phyloP scores from a whole-genome alignment of 176 grass and related monocot genomes.

The Coix lacrymajobi region DNA sequence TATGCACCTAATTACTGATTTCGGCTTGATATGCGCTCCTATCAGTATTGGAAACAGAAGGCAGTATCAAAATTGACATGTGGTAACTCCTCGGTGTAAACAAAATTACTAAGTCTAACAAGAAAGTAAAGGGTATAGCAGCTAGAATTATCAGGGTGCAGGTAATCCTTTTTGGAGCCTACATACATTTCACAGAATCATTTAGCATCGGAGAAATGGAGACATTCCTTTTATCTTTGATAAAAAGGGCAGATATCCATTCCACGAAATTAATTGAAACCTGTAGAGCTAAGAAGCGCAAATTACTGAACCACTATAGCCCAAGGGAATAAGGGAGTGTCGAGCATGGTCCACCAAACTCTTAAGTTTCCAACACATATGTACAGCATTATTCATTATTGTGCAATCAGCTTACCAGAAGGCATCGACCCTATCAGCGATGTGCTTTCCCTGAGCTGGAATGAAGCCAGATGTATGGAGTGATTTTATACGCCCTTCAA shows the following conservation, averaged over 20 bases:
- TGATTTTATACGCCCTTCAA: conserved; percentile 87
- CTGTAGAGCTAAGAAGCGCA: neutral
- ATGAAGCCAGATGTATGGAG: conserved; percentile 80
- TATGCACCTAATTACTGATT: neutral
- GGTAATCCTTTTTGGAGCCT: neutral
- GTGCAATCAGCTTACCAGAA: conserved; percentile 62
- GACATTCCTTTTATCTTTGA: neutral
- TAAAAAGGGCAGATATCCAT: neutral
- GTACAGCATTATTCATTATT: neutral
- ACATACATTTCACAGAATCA: neutral
- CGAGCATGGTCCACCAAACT: neutral
- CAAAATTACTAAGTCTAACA: neutral
- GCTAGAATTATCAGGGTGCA: neutral
- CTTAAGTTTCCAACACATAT: neutral
- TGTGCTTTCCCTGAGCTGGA: conserved; percentile 84
- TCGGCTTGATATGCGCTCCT: neutral
- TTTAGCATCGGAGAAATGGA: neutral
- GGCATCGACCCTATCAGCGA: conserved; percentile 86
- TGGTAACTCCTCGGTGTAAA: neutral
- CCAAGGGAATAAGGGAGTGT: neutral
- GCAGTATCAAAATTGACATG: neutral
- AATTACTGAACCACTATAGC: neutral
- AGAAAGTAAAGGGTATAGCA: neutral
- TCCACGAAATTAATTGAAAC: neutral
- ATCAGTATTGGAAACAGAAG: neutral